Percentiles rank a stretch among this genome's conserved stretches.
Evolutionary conservation across 495 filamentous ascomycete genomes (phyloP).

Genomic region (Aspergillus leporis): DNA sequence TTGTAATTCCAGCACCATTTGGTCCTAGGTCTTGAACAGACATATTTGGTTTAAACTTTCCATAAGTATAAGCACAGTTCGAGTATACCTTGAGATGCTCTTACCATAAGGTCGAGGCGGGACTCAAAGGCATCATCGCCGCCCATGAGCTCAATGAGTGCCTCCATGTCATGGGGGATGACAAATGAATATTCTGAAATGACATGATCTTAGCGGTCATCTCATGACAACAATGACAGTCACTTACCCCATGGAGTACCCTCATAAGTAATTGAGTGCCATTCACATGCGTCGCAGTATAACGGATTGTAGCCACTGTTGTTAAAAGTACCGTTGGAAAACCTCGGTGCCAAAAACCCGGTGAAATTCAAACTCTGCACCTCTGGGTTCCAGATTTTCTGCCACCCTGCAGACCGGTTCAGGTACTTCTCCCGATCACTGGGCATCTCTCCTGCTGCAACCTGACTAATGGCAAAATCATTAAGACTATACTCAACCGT

Average conservation of each 20-base stretch:
- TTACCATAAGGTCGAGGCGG: constrained; percentile 52
- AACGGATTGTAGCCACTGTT: constrained; percentile 57
- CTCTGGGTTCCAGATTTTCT: constrained; percentile 62
- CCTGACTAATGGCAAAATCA: constrained; percentile 67
- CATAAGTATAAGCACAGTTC: neutral
- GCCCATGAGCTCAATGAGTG: constrained; percentile 58
- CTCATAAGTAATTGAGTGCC: constrained; percentile 45
- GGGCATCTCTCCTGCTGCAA: constrained; percentile 57
- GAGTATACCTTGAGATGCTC: neutral
- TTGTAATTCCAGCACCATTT: constrained; percentile 41
- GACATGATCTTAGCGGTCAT: neutral
- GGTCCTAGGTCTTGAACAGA: constrained; percentile 33
- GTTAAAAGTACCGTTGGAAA: constrained; percentile 53
- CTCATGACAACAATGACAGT: neutral
- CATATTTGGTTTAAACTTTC: constrained; percentile 37
- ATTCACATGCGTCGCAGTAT: constrained; percentile 64
- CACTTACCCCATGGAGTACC: constrained; percentile 39
- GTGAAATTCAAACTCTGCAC: constrained; percentile 52
- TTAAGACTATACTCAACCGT: constrained; percentile 75
- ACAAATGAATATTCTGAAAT: constrained; percentile 60
- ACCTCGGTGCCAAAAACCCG: constrained; percentile 63
- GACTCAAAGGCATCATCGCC: constrained; percentile 55
- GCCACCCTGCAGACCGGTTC: constrained; percentile 61
- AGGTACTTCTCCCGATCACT: constrained; percentile 60
- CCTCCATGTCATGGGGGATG: constrained; percentile 65